phyloP scores from a whole-genome alignment of 2,329 filamentous ascomycete genomes.

The Exophiala dermatitidis region DNA sequence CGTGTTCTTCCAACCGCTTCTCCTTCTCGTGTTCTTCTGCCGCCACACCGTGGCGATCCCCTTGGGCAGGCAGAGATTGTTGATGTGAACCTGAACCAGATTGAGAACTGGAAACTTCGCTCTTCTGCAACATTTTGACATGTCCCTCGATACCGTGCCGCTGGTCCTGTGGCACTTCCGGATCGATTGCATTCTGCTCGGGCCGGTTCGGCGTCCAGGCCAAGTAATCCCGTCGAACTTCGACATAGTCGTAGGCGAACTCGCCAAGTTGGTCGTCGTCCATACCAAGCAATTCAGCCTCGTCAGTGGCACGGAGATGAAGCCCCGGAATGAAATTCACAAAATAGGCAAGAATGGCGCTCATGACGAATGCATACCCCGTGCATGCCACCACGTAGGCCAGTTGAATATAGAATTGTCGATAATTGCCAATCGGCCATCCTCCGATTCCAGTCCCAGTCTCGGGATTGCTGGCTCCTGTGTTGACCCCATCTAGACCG shows the following conservation, averaged over 20 bases:
- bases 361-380: constrained; percentile 60
- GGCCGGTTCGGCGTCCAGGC: constrained; percentile 44
- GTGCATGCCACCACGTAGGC: constrained; percentile 60
- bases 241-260: constrained; percentile 48
- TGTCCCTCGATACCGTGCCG: constrained; percentile 56
- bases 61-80: constrained; percentile 13
- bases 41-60: constrained; percentile 24
- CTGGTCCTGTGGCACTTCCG: constrained; percentile 51
- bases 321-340: constrained; percentile 66
- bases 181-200: constrained; percentile 34
- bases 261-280: constrained; percentile 47
- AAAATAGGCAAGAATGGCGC: constrained; percentile 61
- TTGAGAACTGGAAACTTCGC: background rate
- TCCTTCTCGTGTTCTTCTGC: constrained; percentile 20
- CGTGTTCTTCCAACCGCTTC: constrained; percentile 24
- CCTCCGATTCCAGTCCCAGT: constrained; percentile 48
- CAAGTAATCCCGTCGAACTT: constrained; percentile 46
- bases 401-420: constrained; percentile 65
- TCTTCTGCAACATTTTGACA: constrained; percentile 52
- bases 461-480: constrained; percentile 35
- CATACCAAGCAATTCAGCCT: constrained; percentile 62
- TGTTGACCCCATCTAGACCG: constrained; percentile 60
- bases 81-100: constrained; percentile 3
- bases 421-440: constrained; percentile 64
- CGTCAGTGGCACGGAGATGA: constrained; percentile 58